Percentiles rank a stretch among this genome's conserved stretches.
Conservation (phyloP, 805 yeast genomes). For the Metschnikowia dekortorum region DNA sequence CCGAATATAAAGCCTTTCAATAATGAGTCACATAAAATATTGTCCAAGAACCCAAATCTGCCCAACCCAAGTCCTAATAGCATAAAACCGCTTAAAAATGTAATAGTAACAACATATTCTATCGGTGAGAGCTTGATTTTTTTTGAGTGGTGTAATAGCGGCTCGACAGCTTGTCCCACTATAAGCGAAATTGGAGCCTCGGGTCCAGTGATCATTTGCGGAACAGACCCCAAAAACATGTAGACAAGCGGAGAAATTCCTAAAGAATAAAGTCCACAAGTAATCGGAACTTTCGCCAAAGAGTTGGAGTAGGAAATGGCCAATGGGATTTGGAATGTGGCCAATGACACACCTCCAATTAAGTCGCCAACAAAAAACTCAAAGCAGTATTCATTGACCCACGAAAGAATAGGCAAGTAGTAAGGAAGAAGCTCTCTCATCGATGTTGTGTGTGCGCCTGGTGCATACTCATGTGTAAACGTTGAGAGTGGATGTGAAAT, state of each 20-base stretch:
- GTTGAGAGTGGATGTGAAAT: not conserved
- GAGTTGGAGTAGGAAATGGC: conserved; percentile 46
- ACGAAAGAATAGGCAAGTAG: conserved; percentile 62
- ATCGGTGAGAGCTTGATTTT: conserved; percentile 30
- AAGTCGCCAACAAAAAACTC: conserved; percentile 54
- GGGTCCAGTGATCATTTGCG: conserved; percentile 46
- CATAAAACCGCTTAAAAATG: conserved; percentile 72
- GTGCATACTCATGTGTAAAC: conserved; percentile 8
- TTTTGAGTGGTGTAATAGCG: conserved; percentile 33
- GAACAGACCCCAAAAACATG: conserved; percentile 40
- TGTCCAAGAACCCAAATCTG: conserved; percentile 33
- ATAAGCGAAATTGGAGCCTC: conserved; percentile 43
- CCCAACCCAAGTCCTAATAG: conserved; percentile 21
- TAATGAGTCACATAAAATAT: conserved; percentile 36
- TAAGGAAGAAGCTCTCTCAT: conserved; percentile 42
- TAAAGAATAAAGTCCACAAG: conserved; percentile 36
- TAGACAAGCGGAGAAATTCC: conserved; percentile 39
- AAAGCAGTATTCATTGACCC: conserved; percentile 53
- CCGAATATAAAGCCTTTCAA: conserved; percentile 43
- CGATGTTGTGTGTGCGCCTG: conserved; percentile 7
- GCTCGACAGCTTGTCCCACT: conserved; percentile 46
- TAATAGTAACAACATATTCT: conserved; percentile 32
- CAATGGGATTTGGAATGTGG: conserved; percentile 87
- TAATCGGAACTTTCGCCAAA: conserved; percentile 40
- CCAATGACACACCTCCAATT: conserved; percentile 80